Conservation (phyloP, 148 eudicot genomes). For the Rhododendron ovatum region DNA sequence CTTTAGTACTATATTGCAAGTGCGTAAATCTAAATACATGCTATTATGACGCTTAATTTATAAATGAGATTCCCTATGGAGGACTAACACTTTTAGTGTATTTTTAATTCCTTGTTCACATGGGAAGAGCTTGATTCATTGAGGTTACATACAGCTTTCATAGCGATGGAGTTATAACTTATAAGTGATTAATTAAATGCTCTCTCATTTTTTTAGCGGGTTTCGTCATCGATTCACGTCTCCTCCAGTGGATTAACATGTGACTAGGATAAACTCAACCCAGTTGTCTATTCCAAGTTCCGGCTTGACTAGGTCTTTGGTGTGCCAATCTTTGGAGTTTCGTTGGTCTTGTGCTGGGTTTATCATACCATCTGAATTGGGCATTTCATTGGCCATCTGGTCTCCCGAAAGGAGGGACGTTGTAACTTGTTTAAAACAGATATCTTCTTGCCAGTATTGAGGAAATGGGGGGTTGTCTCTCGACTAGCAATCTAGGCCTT, state of each 20-base stretch:
- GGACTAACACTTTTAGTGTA: slow-evolving; percentile 15
- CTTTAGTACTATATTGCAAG: slow-evolving; percentile 12
- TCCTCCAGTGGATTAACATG: slow-evolving; percentile 35
- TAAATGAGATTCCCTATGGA: slow-evolving; percentile 16
- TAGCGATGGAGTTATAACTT: slow-evolving; percentile 18
- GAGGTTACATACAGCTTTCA: slow-evolving; percentile 5
- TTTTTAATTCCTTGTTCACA: slow-evolving; percentile 28
- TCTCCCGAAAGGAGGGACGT: slow-evolving; percentile 18
- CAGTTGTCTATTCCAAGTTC: slow-evolving; percentile 14
- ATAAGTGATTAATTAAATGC: slow-evolving; percentile 20
- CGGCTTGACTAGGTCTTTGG: slow-evolving; percentile 8
- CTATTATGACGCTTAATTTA: background rate
- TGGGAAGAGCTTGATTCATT: slow-evolving; percentile 11
- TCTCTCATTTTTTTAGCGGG: slow-evolving; percentile 36
- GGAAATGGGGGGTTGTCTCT: slow-evolving; percentile 87
- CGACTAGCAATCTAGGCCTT: slow-evolving; percentile 58
- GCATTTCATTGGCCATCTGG: slow-evolving; percentile 23
- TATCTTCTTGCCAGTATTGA: slow-evolving; percentile 40
- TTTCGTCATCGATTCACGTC: slow-evolving; percentile 23
- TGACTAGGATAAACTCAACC: slow-evolving; percentile 36
- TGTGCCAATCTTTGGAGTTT: slow-evolving; percentile 22
- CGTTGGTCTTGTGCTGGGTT: slow-evolving; percentile 18
- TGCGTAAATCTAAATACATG: background rate
- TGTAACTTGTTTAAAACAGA: slow-evolving; percentile 18
- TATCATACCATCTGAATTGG: slow-evolving; percentile 15